phyloP scores from a whole-genome alignment of 2,329 filamentous ascomycete species.

The Xylariaceae sp. region DNA sequence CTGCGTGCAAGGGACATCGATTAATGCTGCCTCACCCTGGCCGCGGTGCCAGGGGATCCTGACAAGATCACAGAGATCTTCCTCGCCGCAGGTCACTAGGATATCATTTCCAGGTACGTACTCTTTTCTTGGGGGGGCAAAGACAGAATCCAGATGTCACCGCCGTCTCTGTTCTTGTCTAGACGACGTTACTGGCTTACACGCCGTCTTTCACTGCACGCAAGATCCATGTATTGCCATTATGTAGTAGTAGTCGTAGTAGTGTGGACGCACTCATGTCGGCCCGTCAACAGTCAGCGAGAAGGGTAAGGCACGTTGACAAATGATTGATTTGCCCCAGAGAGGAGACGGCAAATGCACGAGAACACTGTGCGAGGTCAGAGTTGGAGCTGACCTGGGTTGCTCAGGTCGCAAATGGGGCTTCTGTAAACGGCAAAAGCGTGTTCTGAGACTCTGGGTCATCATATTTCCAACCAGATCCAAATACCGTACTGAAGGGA shows the following conservation, averaged over 20 bases:
- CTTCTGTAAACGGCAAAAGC: conserved; percentile 11
- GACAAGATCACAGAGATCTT: conserved; percentile 28
- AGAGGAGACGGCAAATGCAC: conserved; percentile 2
- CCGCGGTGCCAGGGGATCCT: conserved; percentile 21
- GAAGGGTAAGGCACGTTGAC: neutral
- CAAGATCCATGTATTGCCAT: no score
- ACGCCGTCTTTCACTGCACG: no score
- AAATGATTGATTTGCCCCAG: conserved; percentile 1
- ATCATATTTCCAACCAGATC: no score
- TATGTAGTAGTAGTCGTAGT: no score
- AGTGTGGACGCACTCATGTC: conserved; percentile 9
- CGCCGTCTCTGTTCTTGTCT: no score
- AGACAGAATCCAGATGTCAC: no score
- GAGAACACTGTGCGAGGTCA: no score
- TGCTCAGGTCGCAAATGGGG: no score
- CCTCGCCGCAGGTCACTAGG: conserved; percentile 16
- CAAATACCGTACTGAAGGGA: conserved; percentile 15
- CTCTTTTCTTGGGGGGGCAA: no score
- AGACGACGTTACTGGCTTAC: neutral
- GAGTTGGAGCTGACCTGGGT: no score
- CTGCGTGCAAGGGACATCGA: conserved; percentile 26
- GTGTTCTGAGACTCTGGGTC: neutral
- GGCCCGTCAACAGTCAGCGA: conserved; percentile 2
- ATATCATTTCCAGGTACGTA: neutral
- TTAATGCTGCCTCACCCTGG: conserved; percentile 23